Base-by-base conservation (phyloP, 768 basidiomycete species). In the Amanita muscaria region DNA sequence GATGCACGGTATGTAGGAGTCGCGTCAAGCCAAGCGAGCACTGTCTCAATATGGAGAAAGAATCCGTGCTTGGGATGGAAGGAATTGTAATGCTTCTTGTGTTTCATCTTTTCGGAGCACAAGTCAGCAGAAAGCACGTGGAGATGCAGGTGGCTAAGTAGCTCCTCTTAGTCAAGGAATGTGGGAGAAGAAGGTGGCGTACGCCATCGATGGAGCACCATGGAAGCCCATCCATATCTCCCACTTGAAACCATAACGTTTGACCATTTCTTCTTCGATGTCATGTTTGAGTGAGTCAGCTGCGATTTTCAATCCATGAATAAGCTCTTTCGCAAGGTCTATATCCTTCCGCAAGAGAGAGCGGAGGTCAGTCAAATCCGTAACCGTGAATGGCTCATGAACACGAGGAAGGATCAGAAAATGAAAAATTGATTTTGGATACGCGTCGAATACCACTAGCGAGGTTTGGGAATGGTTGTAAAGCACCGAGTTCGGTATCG, bases 81-180 rank as follows among this genome's bases (percentile, higher is more conserved):
- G 4, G 88, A 85, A 55, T 93, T 92, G 63, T 89, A 87, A 52
- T 96, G 92, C 56, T 83, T 87, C 68, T 94, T 96, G 44, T 69
- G 74, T 64, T 92, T 94, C 68, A 93, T 62, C 41, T 63, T 65
- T 7, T 76, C 71, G 0, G 83, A 82, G 43, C 70, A 70, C 27
- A 91, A 58, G 57, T 96, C 92, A 4, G 76, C 71, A 3, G 90
- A 91, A 30, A 96, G 63, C 42, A 96, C 77, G 57, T 96, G 92
- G 9, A 94, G 61, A 56, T 96, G 88, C 2, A 91, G 48, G 58
- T 91, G 88, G 48, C 87, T 88, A 48, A 4, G 16, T 15, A 19
- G 21, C 23, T 18, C 4, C 4, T n/a, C 12, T 40, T 32, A 30
- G 16, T 32, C 7, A 8, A 12, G 19, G 34, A 3, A 16, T 19